Evolutionary conservation across 108 stramenopile genomes (phyloP), one percentile per base, ranked within the genome.

Genomic region (Nitzschia palea): DNA sequence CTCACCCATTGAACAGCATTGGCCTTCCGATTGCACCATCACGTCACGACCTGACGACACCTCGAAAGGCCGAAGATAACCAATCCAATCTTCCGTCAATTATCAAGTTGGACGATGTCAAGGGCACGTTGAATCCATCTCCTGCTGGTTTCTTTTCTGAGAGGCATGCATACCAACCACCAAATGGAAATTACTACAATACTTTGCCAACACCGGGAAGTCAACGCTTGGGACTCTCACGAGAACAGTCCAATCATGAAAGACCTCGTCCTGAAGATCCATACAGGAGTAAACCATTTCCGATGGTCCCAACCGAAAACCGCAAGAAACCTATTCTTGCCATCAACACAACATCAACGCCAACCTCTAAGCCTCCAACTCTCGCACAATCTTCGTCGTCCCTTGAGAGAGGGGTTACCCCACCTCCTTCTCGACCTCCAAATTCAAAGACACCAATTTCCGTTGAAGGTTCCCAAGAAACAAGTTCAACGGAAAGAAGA

Each of bases 371-470:
- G 26, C 1, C 59, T 3, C 59, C 59, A 23, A n/a, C 40, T 20
- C 18, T 60, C 1, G 1, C 33, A 10, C 17, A 20, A 1, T 25
- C 40, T 1, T 60, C 12, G 5, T 60, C 59, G n/a, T 60, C 59
- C 20, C n/a, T n/a, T n/a, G 59, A 60, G 40, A 31, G 59, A 25
- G 59, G 59, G 1, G 40, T 60, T 1, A 40, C 59, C 18, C 59
- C 59, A 2, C 59, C 59, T 23, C 59, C 59, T 40, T 33, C 10
- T 20, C 0, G 1, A 26, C 25, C 3, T 23, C 23, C 36, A 2
- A 31, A 12, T 1, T 20, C 22, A 5, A 40, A 40, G 40, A 60
- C 59, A 15, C 59, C 59, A 12, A 22, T 25, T 23, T 60, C 59
- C 43, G 20, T 60, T 0, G 40, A 28, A 9, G 25, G 25, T n/a